Evolutionary conservation across 2,329 filamentous ascomycete genomes (phyloP).

Genomic region (Xylariales sp.): DNA sequence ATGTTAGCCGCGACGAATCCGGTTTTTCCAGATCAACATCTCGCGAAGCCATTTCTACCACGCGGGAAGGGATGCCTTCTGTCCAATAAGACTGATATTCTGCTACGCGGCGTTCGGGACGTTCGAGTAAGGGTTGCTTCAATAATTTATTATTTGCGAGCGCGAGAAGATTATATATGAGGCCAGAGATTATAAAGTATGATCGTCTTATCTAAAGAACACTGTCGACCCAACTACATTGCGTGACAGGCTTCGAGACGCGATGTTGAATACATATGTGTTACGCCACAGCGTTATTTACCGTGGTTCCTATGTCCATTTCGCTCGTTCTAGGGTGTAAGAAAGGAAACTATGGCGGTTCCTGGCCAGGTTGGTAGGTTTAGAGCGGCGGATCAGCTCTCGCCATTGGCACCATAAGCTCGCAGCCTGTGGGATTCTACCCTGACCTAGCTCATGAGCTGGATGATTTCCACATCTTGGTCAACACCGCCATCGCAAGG

Average conservation of each 20-base stretch:
- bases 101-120: background rate
- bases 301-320: background rate
- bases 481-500: background rate
- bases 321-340: background rate
- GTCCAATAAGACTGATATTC: background rate
- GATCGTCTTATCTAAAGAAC: background rate
- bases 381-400: background rate
- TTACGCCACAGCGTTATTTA: background rate
- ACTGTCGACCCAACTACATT: background rate
- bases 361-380: background rate
- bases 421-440: background rate
- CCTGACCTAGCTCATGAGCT: background rate
- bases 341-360: background rate
- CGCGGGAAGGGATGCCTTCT: background rate
- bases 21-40: slow-evolving; percentile 18
- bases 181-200: background rate
- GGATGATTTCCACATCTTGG: background rate
- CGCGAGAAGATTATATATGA: too few species aligned
- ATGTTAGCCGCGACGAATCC: background rate
- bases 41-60: slow-evolving; percentile 5
- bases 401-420: background rate
- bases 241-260: background rate
- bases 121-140: background rate
- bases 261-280: background rate
- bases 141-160: too few species aligned